Conservation (phyloP, 768 basidiomycete species). For the Boletellus ananas region DNA sequence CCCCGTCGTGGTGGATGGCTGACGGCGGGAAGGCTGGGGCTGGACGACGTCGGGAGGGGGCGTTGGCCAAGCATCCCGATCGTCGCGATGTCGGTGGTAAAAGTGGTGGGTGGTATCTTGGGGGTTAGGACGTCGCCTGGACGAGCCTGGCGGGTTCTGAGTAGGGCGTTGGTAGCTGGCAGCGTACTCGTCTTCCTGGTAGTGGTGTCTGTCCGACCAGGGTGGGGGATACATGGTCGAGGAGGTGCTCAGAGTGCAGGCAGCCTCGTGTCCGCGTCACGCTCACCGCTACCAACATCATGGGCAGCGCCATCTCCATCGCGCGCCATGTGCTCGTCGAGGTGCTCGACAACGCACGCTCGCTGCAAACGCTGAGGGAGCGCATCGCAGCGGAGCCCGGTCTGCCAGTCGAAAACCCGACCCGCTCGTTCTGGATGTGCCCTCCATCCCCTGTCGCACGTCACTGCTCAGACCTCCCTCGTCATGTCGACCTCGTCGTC, state of each 20-base stretch:
- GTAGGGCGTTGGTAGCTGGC: constrained; percentile 10
- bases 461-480: constrained; percentile 23
- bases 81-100: constrained; percentile 22
- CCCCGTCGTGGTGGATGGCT: constrained; percentile 17
- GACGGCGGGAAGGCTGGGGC: constrained; percentile 17
- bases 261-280: constrained; percentile 2
- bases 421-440: constrained; percentile 59
- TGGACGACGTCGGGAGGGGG: constrained; percentile 8
- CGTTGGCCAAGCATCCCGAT: constrained; percentile 14
- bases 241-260: too few species aligned
- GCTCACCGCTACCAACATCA: not conserved
- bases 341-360: constrained; percentile 14
- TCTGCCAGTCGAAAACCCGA: constrained; percentile 53
- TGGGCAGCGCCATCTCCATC: constrained; percentile 29
- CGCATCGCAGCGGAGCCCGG: constrained; percentile 47
- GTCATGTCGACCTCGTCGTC: constrained; percentile 60
- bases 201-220: constrained; percentile 1
- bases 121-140: constrained; percentile 18
- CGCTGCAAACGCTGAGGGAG: constrained; percentile 27
- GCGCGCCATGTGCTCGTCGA: constrained; percentile 18
- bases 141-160: not conserved
- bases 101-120: constrained; percentile 10
- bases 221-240: not conserved
- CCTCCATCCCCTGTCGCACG: constrained; percentile 51
- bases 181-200: too few species aligned